phyloP scores from a whole-genome alignment of 306 rosid genomes.

The Luffa acutangula region DNA sequence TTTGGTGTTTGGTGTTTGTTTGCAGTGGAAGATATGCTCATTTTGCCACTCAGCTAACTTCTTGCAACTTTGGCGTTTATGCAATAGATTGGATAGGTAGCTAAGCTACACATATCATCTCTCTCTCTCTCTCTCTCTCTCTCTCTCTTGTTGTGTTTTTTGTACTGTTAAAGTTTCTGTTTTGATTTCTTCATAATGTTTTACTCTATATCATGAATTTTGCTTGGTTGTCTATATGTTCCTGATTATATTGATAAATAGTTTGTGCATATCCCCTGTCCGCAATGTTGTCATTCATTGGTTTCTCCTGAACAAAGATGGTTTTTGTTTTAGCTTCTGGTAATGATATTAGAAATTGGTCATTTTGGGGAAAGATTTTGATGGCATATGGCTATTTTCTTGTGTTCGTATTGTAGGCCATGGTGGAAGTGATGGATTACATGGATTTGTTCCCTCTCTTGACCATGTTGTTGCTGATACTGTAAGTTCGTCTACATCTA shows the following conservation, averaged over 20 bases:
- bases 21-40: constrained; percentile 88
- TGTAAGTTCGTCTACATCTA: constrained; percentile 31
- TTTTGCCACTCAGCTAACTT: constrained; percentile 72
- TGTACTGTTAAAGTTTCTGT: neutral
- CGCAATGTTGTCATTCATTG: neutral
- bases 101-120: neutral
- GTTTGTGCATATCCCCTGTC: neutral
- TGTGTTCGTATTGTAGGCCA: constrained; percentile 53
- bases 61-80: constrained; percentile 80
- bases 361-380: neutral
- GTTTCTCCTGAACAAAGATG: neutral
- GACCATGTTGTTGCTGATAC: constrained; percentile 95
- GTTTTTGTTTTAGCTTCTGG: neutral
- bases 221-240: neutral
- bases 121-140: neutral
- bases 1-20: constrained; percentile 16
- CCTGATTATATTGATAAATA: neutral
- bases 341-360: neutral
- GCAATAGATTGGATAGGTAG: constrained; percentile 99
- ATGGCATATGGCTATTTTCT: neutral
- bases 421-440: constrained; percentile 99
- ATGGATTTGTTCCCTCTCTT: constrained; percentile 96
- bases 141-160: neutral
- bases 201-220: neutral
- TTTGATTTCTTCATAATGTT: neutral